Conservation (phyloP, 192 early-diverging fungal genomes). For the Paraglomus brasilianum region DNA sequence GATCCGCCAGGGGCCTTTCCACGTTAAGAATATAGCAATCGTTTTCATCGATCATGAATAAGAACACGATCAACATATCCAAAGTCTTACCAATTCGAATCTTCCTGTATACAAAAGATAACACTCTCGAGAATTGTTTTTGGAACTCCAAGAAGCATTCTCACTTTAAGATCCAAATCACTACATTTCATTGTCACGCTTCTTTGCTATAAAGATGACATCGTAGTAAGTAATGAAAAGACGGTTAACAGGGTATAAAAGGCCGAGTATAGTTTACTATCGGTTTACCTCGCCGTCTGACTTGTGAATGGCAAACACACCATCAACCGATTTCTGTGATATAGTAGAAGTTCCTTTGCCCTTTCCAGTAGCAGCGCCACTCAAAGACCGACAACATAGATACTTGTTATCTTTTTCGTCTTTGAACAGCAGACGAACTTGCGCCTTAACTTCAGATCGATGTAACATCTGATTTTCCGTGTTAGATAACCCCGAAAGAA, state of each 20-base stretch:
- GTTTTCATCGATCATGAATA: background rate
- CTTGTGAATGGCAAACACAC: no score
- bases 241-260: no score
- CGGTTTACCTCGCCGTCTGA: no score
- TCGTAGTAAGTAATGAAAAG: no score
- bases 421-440: conserved; percentile 83
- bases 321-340: no score
- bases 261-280: no score
- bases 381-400: no score
- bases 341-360: no score
- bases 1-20: conserved; percentile 87
- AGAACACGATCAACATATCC: background rate
- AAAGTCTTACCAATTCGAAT: conserved; percentile 75
- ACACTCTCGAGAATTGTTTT: conserved; percentile 94
- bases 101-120: conserved; percentile 99
- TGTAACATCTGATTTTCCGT: conserved; percentile 55
- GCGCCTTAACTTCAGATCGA: conserved; percentile 82
- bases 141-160: conserved; percentile 85
- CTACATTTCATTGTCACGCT: conserved; percentile 67
- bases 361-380: no score
- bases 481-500: background rate
- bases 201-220: conserved; percentile 19
- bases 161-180: conserved; percentile 83
- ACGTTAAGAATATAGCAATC: conserved; percentile 18
- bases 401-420: conserved; percentile 63